Conservation (phyloP, 768 basidiomycete species). For the Hydnomerulius pinastri region DNA sequence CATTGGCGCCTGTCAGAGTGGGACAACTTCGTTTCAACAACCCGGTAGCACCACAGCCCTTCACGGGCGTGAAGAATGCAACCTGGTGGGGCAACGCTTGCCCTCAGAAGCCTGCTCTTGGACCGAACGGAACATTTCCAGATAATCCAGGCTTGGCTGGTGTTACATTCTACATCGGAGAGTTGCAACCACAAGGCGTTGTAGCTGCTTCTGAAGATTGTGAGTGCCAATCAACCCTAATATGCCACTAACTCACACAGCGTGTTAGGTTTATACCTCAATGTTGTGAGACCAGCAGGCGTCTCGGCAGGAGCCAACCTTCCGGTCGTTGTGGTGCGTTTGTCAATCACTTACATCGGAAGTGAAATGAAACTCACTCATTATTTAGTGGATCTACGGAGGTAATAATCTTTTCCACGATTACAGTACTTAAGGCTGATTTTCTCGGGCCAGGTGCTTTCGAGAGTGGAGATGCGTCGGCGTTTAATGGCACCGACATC, state of each 20-base stretch:
- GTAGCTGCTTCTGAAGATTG: slow-evolving; percentile 19
- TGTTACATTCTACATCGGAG: slow-evolving; percentile 1
- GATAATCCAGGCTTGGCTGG: slow-evolving; percentile 7
- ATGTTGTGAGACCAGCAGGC: slow-evolving; percentile 23
- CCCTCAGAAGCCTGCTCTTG: slow-evolving; percentile 33
- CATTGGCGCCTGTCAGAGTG: slow-evolving; percentile 4
- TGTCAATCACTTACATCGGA: background rate
- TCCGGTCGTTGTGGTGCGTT: slow-evolving; percentile 25
- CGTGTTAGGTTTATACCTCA: slow-evolving; percentile 25
- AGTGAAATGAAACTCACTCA: too few species aligned
- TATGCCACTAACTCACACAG: background rate
- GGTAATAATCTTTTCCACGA: background rate
- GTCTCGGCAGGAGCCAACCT: slow-evolving; percentile 10
- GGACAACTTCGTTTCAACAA: slow-evolving; percentile 20
- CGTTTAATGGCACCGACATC: slow-evolving; percentile 18
- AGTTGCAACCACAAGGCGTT: background rate
- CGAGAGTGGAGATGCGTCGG: slow-evolving; percentile 14
- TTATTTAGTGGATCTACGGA: slow-evolving; percentile 10
- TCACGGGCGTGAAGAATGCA: slow-evolving; percentile 37
- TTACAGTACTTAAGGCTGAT: background rate
- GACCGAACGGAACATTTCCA: background rate
- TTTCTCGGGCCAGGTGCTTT: slow-evolving; percentile 11
- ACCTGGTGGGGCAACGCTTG: slow-evolving; percentile 40
- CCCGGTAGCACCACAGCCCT: slow-evolving; percentile 11
- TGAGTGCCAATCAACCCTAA: background rate